These are phyloP conservation scores for Turnera subulata DNA, from an alignment of 345 rosid genomes.

Conservation along the genomic window DNA sequence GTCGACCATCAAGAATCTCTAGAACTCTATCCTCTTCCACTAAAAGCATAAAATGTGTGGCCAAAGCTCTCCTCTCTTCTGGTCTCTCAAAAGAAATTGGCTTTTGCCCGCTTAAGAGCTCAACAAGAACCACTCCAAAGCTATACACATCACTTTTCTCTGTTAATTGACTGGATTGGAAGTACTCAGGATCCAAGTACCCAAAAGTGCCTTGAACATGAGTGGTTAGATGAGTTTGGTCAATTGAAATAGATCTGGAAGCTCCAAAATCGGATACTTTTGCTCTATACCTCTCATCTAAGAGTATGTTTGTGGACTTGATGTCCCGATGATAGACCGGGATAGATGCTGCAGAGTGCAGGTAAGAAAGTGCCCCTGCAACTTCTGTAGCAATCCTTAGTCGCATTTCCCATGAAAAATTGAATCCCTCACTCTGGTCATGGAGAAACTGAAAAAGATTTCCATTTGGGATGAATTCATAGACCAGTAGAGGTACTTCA, in stretches of 20 bases:
- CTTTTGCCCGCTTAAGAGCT: constrained; percentile 15
- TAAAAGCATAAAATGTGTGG: constrained; percentile 1
- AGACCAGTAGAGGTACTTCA: too few relatives aligned
- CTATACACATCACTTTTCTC: too few relatives aligned
- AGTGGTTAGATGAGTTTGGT: constrained; percentile 22
- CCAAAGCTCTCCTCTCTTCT: constrained; percentile 12
- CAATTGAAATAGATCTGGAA: constrained; percentile 13
- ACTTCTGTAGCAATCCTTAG: constrained; percentile 15
- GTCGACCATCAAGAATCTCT: constrained; percentile 3
- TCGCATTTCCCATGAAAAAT: constrained; percentile 11
- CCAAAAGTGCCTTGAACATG: constrained; percentile 27
- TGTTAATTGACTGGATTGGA: background rate
- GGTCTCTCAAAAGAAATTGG: constrained; percentile 6
- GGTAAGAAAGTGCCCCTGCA: too few relatives aligned
- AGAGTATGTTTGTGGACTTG: constrained; percentile 20
- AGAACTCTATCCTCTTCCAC: constrained; percentile 7
- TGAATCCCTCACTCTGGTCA: background rate
- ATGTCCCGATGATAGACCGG: constrained; percentile 17
- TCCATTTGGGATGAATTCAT: constrained; percentile 8
- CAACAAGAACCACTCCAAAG: constrained; percentile 19
- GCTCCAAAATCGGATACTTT: constrained; percentile 24
- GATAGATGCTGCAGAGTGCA: too few relatives aligned
- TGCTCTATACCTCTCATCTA: constrained; percentile 14
- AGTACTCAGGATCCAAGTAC: constrained; percentile 22
- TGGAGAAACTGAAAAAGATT: constrained; percentile 10